Evolutionary conservation across 208 protist genomes (phyloP).

Genomic region (Acanthamoeba divionensis): DNA sequence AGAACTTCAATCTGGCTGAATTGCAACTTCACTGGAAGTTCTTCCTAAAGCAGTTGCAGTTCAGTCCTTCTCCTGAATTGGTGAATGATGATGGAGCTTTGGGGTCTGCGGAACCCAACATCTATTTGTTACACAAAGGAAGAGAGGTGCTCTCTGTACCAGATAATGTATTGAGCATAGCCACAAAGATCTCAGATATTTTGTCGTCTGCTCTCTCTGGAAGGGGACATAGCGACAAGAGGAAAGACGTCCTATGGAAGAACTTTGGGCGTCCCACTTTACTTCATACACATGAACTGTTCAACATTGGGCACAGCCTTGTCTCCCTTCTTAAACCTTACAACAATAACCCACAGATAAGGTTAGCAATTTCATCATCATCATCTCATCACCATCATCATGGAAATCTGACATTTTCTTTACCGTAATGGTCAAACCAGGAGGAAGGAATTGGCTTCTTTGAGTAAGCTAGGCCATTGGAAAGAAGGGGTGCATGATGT

Average conservation of each 20-base stretch:
- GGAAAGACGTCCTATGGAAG: neutral
- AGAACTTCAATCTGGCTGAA: neutral
- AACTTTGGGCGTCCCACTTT: neutral
- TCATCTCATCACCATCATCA: too few species aligned
- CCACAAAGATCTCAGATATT: neutral
- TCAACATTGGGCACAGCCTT: neutral
- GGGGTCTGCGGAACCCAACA: too few species aligned
- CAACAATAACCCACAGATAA: neutral
- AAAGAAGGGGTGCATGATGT: constrained; percentile 10
- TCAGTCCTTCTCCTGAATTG: too few species aligned
- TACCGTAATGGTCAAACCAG: too few species aligned
- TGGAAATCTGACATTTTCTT: too few species aligned
- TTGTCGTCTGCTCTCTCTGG: neutral
- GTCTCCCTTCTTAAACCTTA: neutral
- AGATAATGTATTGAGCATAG: too few species aligned
- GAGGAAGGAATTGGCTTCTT: too few species aligned
- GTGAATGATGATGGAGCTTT: too few species aligned
- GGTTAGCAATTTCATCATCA: too few species aligned
- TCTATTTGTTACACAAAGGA: too few species aligned
- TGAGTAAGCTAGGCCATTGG: neutral
- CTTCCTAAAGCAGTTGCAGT: neutral
- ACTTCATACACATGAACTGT: neutral
- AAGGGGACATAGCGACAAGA: neutral
- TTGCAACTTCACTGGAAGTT: constrained; percentile 22
- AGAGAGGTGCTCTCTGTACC: too few species aligned